Percentiles rank a stretch among this genome's conserved stretches.
Conservation (phyloP, 2,329 filamentous ascomycete genomes). For the Aureobasidium pullulans region DNA sequence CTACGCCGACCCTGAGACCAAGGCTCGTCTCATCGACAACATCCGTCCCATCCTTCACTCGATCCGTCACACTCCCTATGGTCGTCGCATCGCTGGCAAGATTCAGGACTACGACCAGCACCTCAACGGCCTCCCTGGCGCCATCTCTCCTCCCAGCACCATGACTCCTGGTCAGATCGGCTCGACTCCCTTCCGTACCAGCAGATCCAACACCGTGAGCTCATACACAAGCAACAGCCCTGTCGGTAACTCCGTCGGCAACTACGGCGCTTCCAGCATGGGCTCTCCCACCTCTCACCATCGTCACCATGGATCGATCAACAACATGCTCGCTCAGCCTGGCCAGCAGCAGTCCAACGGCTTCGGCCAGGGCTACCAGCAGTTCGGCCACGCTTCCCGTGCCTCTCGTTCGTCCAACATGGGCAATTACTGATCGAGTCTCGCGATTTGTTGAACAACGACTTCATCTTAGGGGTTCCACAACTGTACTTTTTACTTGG, state of each 20-base stretch:
- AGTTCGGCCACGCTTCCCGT: conserved; percentile 3
- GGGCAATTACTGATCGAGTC: conserved; percentile 10
- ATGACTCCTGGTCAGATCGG: conserved; percentile 8
- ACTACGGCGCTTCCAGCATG: conserved; percentile 4
- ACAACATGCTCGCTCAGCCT: conserved; percentile 12
- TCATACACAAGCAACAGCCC: conserved; percentile 8
- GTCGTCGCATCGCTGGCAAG: conserved; percentile 87
- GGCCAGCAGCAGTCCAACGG: conserved; percentile 9
- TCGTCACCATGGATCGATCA: conserved; percentile 1
- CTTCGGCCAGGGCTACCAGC: conserved; percentile 2
- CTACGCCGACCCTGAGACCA: conserved; percentile 66
- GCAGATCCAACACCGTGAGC: background rate
- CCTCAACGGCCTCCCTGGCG: background rate
- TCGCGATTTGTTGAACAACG: background rate
- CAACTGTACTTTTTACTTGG: conserved; percentile 1
- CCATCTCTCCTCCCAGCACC: background rate
- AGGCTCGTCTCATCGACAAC: conserved; percentile 68
- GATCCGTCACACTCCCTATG: conserved; percentile 87
- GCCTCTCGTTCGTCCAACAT: conserved; percentile 4
- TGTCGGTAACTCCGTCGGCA: background rate
- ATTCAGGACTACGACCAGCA: conserved; percentile 51
- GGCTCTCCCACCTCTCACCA: conserved; percentile 7
- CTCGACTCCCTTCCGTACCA: background rate
- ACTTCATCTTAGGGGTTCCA: background rate
- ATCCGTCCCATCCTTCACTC: conserved; percentile 78